Conservation (phyloP, 495 filamentous ascomycete species). For the Aspergillus taichungensis region DNA sequence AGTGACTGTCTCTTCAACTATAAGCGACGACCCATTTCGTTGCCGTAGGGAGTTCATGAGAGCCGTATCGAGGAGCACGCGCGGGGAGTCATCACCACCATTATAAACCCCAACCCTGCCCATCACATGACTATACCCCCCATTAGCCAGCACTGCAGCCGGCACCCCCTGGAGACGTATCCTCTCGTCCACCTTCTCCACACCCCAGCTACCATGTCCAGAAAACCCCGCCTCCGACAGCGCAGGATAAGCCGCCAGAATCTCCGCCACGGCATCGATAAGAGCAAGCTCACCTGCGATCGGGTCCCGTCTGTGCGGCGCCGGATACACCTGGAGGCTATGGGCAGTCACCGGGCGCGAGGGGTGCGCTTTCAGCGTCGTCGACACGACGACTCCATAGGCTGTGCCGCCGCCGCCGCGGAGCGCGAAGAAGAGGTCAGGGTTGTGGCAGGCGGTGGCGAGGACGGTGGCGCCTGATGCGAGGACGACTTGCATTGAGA, state of each 20-base stretch:
- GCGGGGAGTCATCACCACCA: background rate
- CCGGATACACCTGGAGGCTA: background rate
- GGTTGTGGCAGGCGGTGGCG: too few species aligned
- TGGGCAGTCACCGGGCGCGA: background rate
- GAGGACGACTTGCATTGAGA: too few species aligned
- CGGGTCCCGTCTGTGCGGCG: background rate
- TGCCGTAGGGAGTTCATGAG: slow-evolving; percentile 6
- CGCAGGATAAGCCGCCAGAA: background rate
- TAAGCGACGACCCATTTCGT: slow-evolving; percentile 15
- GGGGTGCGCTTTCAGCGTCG: slow-evolving; percentile 30
- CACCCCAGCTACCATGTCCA: slow-evolving; percentile 20
- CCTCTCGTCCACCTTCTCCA: slow-evolving; percentile 6
- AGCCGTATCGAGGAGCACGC: background rate
- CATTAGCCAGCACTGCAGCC: slow-evolving; percentile 10
- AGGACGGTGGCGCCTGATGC: too few species aligned
- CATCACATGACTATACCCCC: background rate
- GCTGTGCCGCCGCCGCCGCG: too few species aligned
- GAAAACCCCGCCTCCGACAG: slow-evolving; percentile 7
- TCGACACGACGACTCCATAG: slow-evolving; percentile 9
- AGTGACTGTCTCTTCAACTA: slow-evolving; percentile 11
- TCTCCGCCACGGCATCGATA: background rate
- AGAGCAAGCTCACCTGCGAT: background rate
- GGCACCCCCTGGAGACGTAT: slow-evolving; percentile 6
- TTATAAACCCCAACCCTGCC: background rate
- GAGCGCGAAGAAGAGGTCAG: too few species aligned